Conservation (phyloP, 2,329 filamentous ascomycete species). For the Chaetoscypha palmicola region DNA sequence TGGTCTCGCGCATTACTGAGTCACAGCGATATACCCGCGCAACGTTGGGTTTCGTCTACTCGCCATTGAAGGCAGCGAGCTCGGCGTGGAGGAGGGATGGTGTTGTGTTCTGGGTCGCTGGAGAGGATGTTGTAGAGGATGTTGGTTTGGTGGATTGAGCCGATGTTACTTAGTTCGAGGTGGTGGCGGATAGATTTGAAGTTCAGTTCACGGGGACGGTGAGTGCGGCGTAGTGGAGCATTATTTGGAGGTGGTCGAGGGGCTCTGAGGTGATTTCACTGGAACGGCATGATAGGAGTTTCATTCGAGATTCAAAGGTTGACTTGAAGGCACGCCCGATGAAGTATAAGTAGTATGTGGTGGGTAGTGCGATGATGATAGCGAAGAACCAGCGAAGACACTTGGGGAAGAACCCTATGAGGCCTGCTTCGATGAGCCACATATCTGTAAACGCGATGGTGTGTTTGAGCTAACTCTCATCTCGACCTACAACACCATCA, state of each 20-base stretch:
- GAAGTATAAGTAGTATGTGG: conserved; percentile 22
- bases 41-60: conserved; percentile 35
- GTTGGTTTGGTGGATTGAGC: conserved; percentile 33
- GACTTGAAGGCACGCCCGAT: conserved; percentile 7
- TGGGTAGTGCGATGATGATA: conserved; percentile 24
- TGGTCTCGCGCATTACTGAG: conserved; percentile 37
- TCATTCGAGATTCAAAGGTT: conserved; percentile 17
- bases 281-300: conserved; percentile 20
- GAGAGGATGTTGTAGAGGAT: conserved; percentile 33
- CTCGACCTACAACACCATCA: conserved; percentile 7
- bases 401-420: conserved; percentile 26
- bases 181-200: conserved; percentile 10
- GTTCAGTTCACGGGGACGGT: conserved; percentile 34
- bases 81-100: conserved; percentile 34
- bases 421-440: conserved; percentile 29
- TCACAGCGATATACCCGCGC: conserved; percentile 34
- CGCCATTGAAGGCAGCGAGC: conserved; percentile 23
- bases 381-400: conserved; percentile 31
- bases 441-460: conserved; percentile 26
- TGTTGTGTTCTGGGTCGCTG: conserved; percentile 35
- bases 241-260: conserved; percentile 37
- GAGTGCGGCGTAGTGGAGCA: conserved; percentile 35
- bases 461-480: conserved; percentile 31
- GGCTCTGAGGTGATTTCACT: conserved; percentile 20
- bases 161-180: no score